Conservation (phyloP, 2,329 filamentous ascomycete species). For the Aspergillus quadrilineatus region DNA sequence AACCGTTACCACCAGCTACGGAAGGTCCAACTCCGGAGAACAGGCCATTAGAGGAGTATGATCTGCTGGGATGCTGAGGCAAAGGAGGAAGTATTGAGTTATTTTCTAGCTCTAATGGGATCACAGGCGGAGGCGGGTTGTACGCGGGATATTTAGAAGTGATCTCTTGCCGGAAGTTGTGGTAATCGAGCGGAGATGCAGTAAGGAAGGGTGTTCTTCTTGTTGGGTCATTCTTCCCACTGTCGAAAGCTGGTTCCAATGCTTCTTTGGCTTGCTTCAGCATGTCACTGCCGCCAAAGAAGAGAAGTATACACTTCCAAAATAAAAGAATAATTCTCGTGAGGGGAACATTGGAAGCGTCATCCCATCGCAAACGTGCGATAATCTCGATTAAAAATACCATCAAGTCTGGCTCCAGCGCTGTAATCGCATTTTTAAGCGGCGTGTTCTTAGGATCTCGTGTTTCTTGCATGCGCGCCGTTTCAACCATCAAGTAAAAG, state of each 20-base stretch:
- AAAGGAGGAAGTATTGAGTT: conserved; percentile 86
- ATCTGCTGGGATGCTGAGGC: conserved; percentile 68
- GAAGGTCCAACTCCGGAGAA: conserved; percentile 56
- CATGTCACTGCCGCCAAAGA: conserved; percentile 76
- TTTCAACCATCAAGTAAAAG: conserved; percentile 45
- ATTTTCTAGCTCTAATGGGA: conserved; percentile 86
- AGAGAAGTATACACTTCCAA: conserved; percentile 87
- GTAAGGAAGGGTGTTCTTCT: conserved; percentile 78
- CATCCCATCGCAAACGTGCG: conserved; percentile 70
- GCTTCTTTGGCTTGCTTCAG: conserved; percentile 72
- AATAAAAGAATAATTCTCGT: conserved; percentile 76
- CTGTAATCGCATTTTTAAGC: conserved; percentile 44
- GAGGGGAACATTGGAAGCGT: conserved; percentile 53
- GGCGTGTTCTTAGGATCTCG: conserved; percentile 24
- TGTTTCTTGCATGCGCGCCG: conserved; percentile 39
- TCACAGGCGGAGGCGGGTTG: conserved; percentile 76
- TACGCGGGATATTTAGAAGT: conserved; percentile 98
- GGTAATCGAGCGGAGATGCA: conserved; percentile 92
- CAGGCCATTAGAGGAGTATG: conserved; percentile 61
- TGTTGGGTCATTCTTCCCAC: conserved; percentile 38
- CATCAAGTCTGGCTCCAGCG: conserved; percentile 66
- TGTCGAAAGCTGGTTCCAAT: conserved; percentile 58
- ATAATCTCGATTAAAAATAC: conserved; percentile 69
- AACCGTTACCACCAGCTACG: conserved; percentile 50
- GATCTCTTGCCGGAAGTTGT: conserved; percentile 93